Evolutionary conservation across 2,329 filamentous ascomycete genomes (phyloP), one percentile per base, ranked within the genome.

Genomic region (Talaromyces verruculosus): DNA sequence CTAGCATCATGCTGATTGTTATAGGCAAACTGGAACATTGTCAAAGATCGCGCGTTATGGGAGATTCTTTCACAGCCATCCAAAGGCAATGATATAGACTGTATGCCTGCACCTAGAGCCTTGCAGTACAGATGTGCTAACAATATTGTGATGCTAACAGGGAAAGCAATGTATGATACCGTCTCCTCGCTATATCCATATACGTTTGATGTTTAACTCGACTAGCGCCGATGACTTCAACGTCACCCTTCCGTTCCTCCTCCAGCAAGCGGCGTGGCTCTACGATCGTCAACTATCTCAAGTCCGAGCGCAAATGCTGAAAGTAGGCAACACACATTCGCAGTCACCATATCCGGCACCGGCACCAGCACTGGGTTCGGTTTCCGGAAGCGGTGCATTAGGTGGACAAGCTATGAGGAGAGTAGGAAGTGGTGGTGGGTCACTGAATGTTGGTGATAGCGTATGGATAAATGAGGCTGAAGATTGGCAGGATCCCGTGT

Each of bases 201-300:
- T 47, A 8, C 1, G 5, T 11, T 22, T 7, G 15, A n/a, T 41
- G 10, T 19, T 11, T 49, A 33, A 51, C 25, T 17, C 22, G 7
- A 71, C 8, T 71, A 90, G 90, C 74, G 92, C 91, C 57, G 83
- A 86, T 62, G 84, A 87, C 55, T 97, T 97, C 78, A 86, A 93
- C 68, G 94, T 97, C 22, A 90, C 91, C 30, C 87, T 96, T 66
- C 86, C 92, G 47, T 98, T 98, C 74, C 85, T 99, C 37, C 86
- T 97, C 17, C 92, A 97, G 75, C 93, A 99, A 79, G 93, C 93
- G 69, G 93, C 92, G 77, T 97, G 93, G 86, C 86, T 98, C 5
- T 97, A 95, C 74, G 93, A 98, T 76, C 86, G 91, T 61, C 92
- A 98, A 80, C 86, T 96, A 33, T 91, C 91, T 0, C 92, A 97